Conservation (phyloP, 1,284 basidiomycete species). For the Melampsora americana region DNA sequence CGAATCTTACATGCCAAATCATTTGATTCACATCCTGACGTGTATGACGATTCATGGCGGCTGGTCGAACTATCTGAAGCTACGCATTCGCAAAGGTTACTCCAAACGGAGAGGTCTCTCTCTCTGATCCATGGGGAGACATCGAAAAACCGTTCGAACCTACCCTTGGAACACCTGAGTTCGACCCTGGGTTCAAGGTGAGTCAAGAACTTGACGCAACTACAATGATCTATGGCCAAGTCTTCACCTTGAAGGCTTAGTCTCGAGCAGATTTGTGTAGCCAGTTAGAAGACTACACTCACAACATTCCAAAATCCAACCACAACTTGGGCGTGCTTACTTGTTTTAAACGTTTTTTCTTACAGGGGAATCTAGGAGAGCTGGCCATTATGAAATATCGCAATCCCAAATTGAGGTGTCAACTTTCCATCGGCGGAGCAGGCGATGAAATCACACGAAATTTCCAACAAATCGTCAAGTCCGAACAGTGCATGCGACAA, state of each 20-base stretch:
- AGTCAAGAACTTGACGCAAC: not conserved
- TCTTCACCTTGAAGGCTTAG: not conserved
- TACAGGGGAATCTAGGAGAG: constrained; percentile 39
- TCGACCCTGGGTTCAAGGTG: constrained; percentile 42
- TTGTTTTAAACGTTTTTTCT: not conserved
- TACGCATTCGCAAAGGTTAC: constrained; percentile 41
- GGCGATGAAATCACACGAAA: constrained; percentile 32
- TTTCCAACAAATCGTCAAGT: constrained; percentile 33
- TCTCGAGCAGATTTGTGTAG: not conserved
- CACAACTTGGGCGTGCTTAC: not conserved
- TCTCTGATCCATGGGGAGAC: constrained; percentile 40
- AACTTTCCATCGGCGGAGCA: constrained; percentile 40
- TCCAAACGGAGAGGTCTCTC: constrained; percentile 20
- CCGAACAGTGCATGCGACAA: constrained; percentile 26
- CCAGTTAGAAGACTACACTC: not conserved
- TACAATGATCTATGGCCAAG: too few species aligned
- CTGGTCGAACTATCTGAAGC: not conserved
- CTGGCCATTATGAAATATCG: constrained; percentile 41
- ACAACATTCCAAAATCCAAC: not conserved
- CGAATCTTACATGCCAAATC: not conserved
- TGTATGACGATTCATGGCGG: not conserved
- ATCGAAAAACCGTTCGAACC: constrained; percentile 44
- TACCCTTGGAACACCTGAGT: constrained; percentile 33
- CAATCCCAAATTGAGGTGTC: constrained; percentile 37
- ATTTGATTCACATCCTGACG: not conserved